Percentiles rank a stretch among this genome's conserved stretches.
These are phyloP conservation scores for Trichoderma endophyticum DNA, from an alignment of 2,329 filamentous ascomycete genomes.

Conservation along the genomic window DNA sequence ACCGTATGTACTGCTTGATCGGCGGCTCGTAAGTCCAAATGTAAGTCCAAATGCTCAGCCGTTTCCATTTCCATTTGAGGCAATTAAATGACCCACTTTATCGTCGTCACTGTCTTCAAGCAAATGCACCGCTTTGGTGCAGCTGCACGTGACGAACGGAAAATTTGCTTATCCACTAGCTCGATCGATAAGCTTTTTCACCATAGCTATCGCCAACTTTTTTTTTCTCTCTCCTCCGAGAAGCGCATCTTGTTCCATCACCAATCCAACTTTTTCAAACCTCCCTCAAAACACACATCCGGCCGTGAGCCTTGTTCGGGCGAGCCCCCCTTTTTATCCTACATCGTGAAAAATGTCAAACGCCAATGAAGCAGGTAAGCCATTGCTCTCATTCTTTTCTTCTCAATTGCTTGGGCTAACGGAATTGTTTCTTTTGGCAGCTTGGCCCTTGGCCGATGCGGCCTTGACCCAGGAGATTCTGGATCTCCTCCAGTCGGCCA, in stretches of 20 bases:
- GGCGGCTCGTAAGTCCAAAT: too few species aligned
- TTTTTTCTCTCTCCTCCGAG: background rate
- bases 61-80: background rate
- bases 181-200: slow-evolving; percentile 2
- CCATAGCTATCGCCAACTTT: slow-evolving; percentile 7
- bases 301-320: slow-evolving; percentile 56
- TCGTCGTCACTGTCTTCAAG: background rate
- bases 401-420: background rate
- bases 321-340: slow-evolving; percentile 29
- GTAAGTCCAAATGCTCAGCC: background rate
- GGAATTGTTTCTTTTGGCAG: slow-evolving; percentile 33
- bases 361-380: slow-evolving; percentile 17
- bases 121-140: background rate
- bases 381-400: too few species aligned
- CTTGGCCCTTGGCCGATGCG: slow-evolving; percentile 71
- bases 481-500: slow-evolving; percentile 73
- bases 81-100: background rate
- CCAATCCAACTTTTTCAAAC: slow-evolving; percentile 20
- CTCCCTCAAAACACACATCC: slow-evolving; percentile 21
- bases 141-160: background rate
- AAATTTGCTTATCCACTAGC: background rate
- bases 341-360: slow-evolving; percentile 2
- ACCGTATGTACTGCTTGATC: too few species aligned
- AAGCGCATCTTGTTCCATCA: background rate
- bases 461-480: slow-evolving; percentile 78